A percentile compares a stretch with the other conserved stretches of the same genome.
phyloP scores from a whole-genome alignment of 148 eudicot species.

The Arctostaphylos glauca region DNA sequence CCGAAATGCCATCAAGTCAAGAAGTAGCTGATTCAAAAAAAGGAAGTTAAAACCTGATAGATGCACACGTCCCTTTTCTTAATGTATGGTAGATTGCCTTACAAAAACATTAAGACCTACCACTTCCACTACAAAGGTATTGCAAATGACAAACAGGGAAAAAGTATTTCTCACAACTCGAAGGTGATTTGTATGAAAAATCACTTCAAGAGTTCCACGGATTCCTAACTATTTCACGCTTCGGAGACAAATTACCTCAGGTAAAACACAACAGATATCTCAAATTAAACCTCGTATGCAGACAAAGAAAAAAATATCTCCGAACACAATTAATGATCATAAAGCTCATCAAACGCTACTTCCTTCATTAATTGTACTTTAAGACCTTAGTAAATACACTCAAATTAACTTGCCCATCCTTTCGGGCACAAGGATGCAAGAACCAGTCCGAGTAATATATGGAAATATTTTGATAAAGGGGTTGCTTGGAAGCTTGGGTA shows the following conservation, averaged over 20 bases:
- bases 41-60: conserved; percentile 2
- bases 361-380: background rate
- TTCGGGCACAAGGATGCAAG: no score
- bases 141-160: background rate
- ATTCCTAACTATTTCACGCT: background rate
- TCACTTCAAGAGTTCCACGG: background rate
- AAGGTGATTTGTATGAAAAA: background rate
- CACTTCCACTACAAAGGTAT: background rate
- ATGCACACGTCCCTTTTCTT: conserved; percentile 1
- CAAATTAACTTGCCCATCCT: no score
- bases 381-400: background rate
- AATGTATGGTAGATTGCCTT: conserved; percentile 1
- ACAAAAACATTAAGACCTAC: background rate
- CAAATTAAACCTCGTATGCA: background rate
- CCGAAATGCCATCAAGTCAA: conserved; percentile 96
- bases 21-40: conserved; percentile 67
- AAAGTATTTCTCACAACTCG: background rate
- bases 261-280: background rate
- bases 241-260: background rate
- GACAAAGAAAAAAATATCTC: background rate
- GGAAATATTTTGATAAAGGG: no score
- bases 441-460: no score
- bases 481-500: no score
- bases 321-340: background rate
- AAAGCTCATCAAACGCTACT: background rate